These are phyloP conservation scores for Lachancea kluyveri DNA, from an alignment of 805 yeast species.

Conservation along the genomic window DNA sequence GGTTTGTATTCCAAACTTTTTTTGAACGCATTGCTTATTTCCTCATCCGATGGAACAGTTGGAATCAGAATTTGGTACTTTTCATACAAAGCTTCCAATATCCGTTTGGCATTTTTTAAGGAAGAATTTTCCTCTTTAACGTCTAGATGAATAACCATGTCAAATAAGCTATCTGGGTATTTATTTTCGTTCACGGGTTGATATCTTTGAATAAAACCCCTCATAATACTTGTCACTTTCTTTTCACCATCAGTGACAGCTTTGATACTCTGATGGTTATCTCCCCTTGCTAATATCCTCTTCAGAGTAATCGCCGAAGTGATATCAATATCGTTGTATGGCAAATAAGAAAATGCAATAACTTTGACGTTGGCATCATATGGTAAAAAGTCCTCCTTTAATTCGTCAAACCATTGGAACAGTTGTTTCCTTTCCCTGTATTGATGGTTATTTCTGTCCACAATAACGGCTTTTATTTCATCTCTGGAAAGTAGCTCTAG, in stretches of 20 bases:
- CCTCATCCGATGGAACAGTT: conserved; percentile 36
- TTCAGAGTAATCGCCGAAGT: conserved; percentile 40
- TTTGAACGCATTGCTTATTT: conserved; percentile 41
- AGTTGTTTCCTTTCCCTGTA: conserved; percentile 62
- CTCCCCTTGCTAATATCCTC: conserved; percentile 68
- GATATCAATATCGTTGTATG: conserved; percentile 30
- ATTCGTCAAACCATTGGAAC: conserved; percentile 42
- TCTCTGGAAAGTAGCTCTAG: conserved; percentile 35
- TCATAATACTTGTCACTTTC: conserved; percentile 57
- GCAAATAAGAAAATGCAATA: conserved; percentile 64
- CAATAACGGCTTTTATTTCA: conserved; percentile 44
- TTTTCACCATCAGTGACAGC: conserved; percentile 39
- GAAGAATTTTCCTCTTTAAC: conserved; percentile 40
- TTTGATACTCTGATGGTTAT: conserved; percentile 81
- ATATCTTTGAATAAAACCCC: conserved; percentile 64
- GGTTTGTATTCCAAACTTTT: conserved; percentile 54
- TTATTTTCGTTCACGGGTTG: conserved; percentile 44
- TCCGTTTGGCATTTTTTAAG: conserved; percentile 39
- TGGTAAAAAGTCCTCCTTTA: conserved; percentile 40
- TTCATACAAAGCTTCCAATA: conserved; percentile 36
- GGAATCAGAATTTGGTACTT: conserved; percentile 41
- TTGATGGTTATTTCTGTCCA: conserved; percentile 82
- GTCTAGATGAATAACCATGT: conserved; percentile 52
- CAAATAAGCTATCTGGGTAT: conserved; percentile 65
- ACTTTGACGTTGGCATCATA: conserved; percentile 43